A percentile compares a stretch with the other conserved stretches of the same genome.
These are phyloP conservation scores for Exophiala sp. DNA, from an alignment of 2,329 filamentous ascomycete species.

Conservation along the genomic window DNA sequence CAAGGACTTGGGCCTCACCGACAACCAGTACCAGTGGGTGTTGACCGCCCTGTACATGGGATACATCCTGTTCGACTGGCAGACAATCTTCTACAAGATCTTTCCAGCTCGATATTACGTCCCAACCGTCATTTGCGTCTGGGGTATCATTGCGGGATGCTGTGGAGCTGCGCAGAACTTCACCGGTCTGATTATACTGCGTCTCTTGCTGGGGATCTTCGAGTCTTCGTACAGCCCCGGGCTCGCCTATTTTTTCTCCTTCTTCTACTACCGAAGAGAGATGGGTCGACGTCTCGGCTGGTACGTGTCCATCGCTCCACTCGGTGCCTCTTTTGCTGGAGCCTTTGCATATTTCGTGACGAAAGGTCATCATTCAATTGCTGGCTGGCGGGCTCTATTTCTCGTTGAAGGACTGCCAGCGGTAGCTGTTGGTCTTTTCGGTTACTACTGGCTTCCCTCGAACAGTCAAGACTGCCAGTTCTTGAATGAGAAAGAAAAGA, in stretches of 20 bases:
- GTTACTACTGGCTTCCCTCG: conserved; percentile 74
- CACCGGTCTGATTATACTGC: conserved; percentile 42
- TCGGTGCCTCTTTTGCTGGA: conserved; percentile 77
- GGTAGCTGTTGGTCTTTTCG: conserved; percentile 67
- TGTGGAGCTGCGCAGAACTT: conserved; percentile 38
- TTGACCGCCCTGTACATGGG: conserved; percentile 61
- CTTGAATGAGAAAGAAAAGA: conserved; percentile 60
- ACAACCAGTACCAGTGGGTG: conserved; percentile 58
- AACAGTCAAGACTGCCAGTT: conserved; percentile 64
- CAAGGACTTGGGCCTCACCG: conserved; percentile 51
- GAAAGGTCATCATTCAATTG: conserved; percentile 62
- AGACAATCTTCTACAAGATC: conserved; percentile 61
- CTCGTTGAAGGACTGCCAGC: conserved; percentile 81
- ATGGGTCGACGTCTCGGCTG: conserved; percentile 55
- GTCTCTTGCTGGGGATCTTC: conserved; percentile 37
- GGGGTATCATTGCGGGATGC: conserved; percentile 38
- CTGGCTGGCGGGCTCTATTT: conserved; percentile 79
- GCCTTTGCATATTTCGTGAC: conserved; percentile 64
- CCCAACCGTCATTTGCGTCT: conserved; percentile 38
- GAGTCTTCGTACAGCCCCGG: conserved; percentile 40
- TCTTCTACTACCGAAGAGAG: conserved; percentile 58
- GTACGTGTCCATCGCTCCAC: conserved; percentile 55
- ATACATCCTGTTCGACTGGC: conserved; percentile 63
- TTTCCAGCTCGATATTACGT: conserved; percentile 55
- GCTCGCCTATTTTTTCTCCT: conserved; percentile 52